Evolutionary conservation across 1,284 basidiomycete species (phyloP).

Genomic region (Agroathelia rolfsii): DNA sequence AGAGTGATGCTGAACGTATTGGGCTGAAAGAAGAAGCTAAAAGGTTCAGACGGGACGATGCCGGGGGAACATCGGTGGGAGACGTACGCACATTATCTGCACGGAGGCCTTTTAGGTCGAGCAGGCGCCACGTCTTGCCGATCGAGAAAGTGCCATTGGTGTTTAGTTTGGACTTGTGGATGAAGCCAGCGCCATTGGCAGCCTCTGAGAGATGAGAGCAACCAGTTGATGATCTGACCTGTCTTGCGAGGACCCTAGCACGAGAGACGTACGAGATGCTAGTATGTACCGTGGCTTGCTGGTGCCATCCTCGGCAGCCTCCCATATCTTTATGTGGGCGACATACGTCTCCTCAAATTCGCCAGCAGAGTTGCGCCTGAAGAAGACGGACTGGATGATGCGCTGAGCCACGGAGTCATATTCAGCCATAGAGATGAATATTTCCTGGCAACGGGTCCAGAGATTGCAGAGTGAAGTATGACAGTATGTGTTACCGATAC

Average conservation of each 20-base stretch:
- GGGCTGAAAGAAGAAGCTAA: conserved; percentile 31
- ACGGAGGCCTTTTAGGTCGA: conserved; percentile 74
- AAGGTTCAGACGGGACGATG: neutral
- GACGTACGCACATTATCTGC: conserved; percentile 55
- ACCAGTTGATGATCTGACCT: conserved; percentile 9
- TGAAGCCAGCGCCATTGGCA: conserved; percentile 53
- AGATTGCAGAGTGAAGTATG: no score
- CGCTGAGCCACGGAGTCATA: conserved; percentile 43
- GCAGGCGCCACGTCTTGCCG: conserved; percentile 91
- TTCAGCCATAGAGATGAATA: no score
- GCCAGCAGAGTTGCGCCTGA: conserved; percentile 52
- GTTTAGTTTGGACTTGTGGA: conserved; percentile 96
- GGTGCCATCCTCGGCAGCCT: conserved; percentile 63
- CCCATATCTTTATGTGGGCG: conserved; percentile 84
- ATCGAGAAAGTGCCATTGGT: conserved; percentile 93
- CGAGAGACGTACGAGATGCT: conserved; percentile 62
- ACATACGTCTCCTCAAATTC: conserved; percentile 70
- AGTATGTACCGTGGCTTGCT: conserved; percentile 81
- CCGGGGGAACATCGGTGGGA: conserved; percentile 8
- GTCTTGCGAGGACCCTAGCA: conserved; percentile 5
- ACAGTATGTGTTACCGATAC: no score
- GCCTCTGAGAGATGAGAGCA: conserved; percentile 37
- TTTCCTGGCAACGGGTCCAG: no score
- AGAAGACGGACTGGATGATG: conserved; percentile 81
- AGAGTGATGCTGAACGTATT: conserved; percentile 71